These are phyloP conservation scores for Beauveria sp. DNA, from an alignment of 2,329 filamentous ascomycete species.

Conservation along the genomic window DNA sequence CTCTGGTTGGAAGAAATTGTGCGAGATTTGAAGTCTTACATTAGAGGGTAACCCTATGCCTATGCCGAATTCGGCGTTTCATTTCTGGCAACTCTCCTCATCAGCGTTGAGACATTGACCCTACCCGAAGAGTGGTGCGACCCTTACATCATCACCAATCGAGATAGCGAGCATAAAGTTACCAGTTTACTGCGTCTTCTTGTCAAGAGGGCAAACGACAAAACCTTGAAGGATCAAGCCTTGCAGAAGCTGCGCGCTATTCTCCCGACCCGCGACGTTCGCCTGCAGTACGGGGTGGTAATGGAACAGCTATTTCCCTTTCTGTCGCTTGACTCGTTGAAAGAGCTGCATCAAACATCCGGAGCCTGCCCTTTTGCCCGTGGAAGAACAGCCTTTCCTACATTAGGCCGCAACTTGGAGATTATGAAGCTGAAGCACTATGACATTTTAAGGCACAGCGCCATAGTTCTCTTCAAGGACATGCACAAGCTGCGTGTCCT, in stretches of 20 bases:
- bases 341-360: not conserved
- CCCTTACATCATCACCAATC: not conserved
- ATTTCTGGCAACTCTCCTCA: not conserved
- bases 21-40: not conserved
- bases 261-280: not conserved
- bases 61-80: not conserved
- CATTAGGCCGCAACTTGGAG: not conserved
- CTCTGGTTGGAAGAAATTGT: not conserved
- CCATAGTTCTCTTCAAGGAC: not conserved
- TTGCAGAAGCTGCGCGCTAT: not conserved
- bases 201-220: not conserved
- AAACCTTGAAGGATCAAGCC: not conserved
- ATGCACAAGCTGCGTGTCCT: not conserved
- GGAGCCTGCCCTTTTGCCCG: not conserved
- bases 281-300: not conserved
- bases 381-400: not conserved
- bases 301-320: slow-evolving; percentile 1
- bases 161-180: not conserved
- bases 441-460: not conserved
- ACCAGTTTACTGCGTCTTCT: not conserved
- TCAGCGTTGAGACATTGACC: not conserved
- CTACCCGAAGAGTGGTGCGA: not conserved
- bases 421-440: not conserved
- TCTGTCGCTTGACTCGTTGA: not conserved
- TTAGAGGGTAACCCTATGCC: no score